Base-by-base conservation (phyloP, 2,329 filamentous ascomycete genomes). In the Aureobasidium musti region DNA sequence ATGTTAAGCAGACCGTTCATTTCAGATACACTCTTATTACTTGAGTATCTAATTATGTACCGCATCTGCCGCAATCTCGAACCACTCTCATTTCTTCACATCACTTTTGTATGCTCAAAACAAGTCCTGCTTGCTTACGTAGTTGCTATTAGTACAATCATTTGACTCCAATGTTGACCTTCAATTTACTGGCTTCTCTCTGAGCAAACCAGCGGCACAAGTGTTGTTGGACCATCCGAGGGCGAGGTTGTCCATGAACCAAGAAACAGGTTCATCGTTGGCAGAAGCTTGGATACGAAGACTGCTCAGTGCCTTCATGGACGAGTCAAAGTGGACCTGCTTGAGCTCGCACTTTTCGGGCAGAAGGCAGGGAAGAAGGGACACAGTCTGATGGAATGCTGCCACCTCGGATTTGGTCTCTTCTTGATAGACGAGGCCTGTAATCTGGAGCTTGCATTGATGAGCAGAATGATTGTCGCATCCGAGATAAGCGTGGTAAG, bases 151-250 rank as follows among this genome's bases (percentile, higher is more conserved):
- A 61, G 49, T 61, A 61, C 57, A 61, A 49, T 47, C n/a, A 2
- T 17, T 33, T 17, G 83, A 91, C 89, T 7, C 87, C 87, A 88
- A 61, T 90, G 82, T 33, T 84, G 83, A 70, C 89, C 19, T 91
- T 67, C n/a, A n/a, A n/a, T 90, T 39, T 83, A 73, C 89, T 91
- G 8, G 90, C 90, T 59, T 90, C 89, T 77, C 74, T 92, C 94
- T 52, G 89, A 89, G 0, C 90, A 90, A 72, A 83, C 88, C 82
- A 63, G 83, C 82, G 41, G 74, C 76, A 69, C 82, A 84, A 47
- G 75, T 81, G 68, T 80, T 80, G 74, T 84, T 80, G 66, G 74
- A 78, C 83, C 83, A 85, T 49, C 76, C 78, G 71, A 83, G 72
- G 53, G 76, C 69, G 66, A 84, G 71, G 67, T 82, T 77, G 69